Base-by-base conservation (phyloP, 345 rosid species). In the Durio zibethinus region DNA sequence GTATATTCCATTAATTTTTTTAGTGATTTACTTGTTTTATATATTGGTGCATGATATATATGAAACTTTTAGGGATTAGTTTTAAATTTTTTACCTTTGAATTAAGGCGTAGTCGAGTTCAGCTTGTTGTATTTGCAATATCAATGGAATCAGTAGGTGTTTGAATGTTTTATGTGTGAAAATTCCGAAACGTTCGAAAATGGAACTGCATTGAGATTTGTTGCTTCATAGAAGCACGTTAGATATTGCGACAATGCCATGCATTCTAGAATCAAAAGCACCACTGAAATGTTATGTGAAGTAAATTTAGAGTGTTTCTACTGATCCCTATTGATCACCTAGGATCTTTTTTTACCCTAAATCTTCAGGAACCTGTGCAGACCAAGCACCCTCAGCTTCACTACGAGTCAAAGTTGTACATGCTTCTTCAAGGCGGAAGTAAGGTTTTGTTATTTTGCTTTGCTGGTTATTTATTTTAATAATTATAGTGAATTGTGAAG, bases 341-440 rank as follows among this genome's bases (percentile, higher is more conserved):
- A 0, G 7, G 45, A 43, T 63, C 40, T 4, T 50, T 12, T 77
- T 40, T 38, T 11, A 3, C 14, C 38, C 15, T 16, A 27, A 25
- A 11, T 47, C 16, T 48, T 36, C 74, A 81, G 87, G 87, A 84
- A 77, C 57, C 53, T 76, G 77, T 45, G 48, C 79, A 84, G 82
- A 79, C 87, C 40, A 81, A 69, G 69, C 83, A 84, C 65, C 87
- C 87, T 66, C 87, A 81, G 65, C 73, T 84, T 50, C 78, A 75
- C 21, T 81, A 84, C 43, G 82, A 84, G 59, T 78, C 86, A 5
- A 81, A 81, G 38, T 72, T 84, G 70, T 84, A 81, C 56, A 78
- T 68, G 35, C 71, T 81, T 68, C 84, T 84, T 40, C 86, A 84
- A 21, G 87, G 86, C 4, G 84, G 82, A 84, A 84, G 87, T 84